Percentiles rank a stretch among this genome's conserved stretches.
These are phyloP conservation scores for Aspergillus eucalypticola DNA, from an alignment of 2,329 filamentous ascomycete genomes.

Conservation along the genomic window DNA sequence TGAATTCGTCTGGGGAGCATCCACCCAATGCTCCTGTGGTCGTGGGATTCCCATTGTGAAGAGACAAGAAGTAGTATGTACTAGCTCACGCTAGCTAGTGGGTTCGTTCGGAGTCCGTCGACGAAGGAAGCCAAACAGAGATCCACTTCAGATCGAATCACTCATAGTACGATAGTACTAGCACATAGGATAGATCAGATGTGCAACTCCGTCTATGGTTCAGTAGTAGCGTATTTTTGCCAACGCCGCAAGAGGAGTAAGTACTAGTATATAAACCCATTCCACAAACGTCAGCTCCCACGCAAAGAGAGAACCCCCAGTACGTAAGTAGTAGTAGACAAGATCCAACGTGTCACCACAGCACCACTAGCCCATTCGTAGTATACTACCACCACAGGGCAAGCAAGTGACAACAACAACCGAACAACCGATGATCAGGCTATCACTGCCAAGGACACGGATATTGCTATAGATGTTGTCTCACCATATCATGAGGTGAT, in stretches of 20 bases:
- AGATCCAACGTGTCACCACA: too few relatives aligned
- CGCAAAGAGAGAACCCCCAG: background rate
- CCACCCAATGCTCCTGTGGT: background rate
- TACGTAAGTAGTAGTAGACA: background rate
- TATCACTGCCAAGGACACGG: background rate
- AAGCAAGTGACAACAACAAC: background rate
- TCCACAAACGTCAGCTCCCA: background rate
- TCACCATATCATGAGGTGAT: background rate
- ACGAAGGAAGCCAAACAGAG: background rate
- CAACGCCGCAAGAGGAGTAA: background rate
- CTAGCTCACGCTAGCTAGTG: background rate
- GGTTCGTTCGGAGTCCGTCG: background rate
- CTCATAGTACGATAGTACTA: background rate
- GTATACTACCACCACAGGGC: background rate
- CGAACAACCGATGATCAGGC: background rate
- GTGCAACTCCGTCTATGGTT: background rate
- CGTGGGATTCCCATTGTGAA: background rate
- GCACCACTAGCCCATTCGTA: too few relatives aligned
- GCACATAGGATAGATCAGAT: background rate
- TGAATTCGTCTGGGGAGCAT: background rate
- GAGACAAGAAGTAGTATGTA: background rate
- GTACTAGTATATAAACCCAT: background rate
- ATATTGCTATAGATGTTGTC: background rate
- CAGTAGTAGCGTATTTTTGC: background rate
- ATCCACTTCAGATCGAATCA: background rate